Base-by-base conservation (phyloP, 2,329 filamentous ascomycete species). In the Emmonsiellopsis sp. region DNA sequence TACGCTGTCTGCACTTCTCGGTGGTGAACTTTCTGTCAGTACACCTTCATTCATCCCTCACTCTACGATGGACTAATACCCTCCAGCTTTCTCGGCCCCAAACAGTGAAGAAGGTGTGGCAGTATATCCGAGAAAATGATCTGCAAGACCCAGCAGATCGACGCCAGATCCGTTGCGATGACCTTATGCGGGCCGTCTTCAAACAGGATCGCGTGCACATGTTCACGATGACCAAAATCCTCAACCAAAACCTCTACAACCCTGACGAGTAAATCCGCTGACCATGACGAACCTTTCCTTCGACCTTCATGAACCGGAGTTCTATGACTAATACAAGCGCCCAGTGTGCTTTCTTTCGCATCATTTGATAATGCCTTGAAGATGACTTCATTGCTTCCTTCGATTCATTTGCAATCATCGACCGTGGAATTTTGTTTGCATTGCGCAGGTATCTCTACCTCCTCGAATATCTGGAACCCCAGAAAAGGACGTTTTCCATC, bases 211-310 rank as follows among this genome's bases (percentile, higher is more conserved):
- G 82, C 64, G 87, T 98, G 49, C 89, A 97, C 71, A 98, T 98
- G 93, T 98, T 98, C 71, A 91, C 89, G 61, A 97, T 98, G 92
- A 97, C 95, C 77, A 96, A 96, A 76, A 82, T 95, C 13, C 82
- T 97, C 9, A 89, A 88, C 58, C 85, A 86, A 67, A 92, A 97
- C 65, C 77, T 97, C 40, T 96, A 95, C 66, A 87, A 86, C 2
- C 79, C 88, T 13, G 56, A 58, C 49, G 58, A 58, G 37, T 57
- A 40, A 51, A 42, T 44, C 37, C 32, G 49, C 39, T 31, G 37
- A 21, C 49, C 40, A 51, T 14, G 37, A 43, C 40, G 8, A 36
- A 42, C 14, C 14, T 40, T 50, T 43, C 13, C 13, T 43, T 43
- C 27, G 47, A 9, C 21, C 10, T 17, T 47, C 45, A 36, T 36